Base-by-base conservation (phyloP, 371 early-diverging fungal genomes). In the Actinomortierella wolfii region DNA sequence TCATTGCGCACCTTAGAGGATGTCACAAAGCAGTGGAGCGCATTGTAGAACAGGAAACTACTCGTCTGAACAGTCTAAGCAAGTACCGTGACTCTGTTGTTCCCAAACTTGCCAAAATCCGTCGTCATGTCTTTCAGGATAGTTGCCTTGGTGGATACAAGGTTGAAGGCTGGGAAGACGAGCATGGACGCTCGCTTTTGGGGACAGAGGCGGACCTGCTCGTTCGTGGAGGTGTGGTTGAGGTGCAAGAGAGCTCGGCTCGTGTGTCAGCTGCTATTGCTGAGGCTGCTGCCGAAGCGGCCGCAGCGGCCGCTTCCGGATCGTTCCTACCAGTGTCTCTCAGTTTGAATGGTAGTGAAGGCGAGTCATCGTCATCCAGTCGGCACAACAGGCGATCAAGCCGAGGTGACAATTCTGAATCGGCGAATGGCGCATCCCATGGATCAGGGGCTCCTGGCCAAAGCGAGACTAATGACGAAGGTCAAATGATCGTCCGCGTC, bases 161-260 rank as follows among this genome's bases (percentile, higher is more conserved):
- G 49, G 58, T 71, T 20, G 71, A 71, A 23, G 71, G 71, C 13
- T 71, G 71, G 71, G 71, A 71, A 23, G 61, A 65, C 42, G 65
- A 61, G 4, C 55, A 56, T 8, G 71, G 71, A 24, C 54, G 44
- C 17, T 60, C 71, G 2, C 49, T 71, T 3, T 50, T 71, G 24
- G 71, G 71, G 0, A 48, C 65, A 1, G 71, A 71, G 53, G 71
- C 71, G 2, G 71, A 71, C 54, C 50, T 58, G 20, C 24, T 71
- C 29, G 66, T 71, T 11, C 24, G 71, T 29, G 71, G 71, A 39
- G 71, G 71, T 17, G 46, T 71, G 23, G 57, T 65, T 41, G 58
- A 57, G 21, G 43, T 64, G 0, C 61, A 34, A 2, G 34, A 34
- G 34, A 34, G 34, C 34, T 34, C 34, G 34, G 34, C 34, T 34